phyloP scores from a whole-genome alignment of 2,329 filamentous ascomycete species.

The Aureobasidium subglaciale region DNA sequence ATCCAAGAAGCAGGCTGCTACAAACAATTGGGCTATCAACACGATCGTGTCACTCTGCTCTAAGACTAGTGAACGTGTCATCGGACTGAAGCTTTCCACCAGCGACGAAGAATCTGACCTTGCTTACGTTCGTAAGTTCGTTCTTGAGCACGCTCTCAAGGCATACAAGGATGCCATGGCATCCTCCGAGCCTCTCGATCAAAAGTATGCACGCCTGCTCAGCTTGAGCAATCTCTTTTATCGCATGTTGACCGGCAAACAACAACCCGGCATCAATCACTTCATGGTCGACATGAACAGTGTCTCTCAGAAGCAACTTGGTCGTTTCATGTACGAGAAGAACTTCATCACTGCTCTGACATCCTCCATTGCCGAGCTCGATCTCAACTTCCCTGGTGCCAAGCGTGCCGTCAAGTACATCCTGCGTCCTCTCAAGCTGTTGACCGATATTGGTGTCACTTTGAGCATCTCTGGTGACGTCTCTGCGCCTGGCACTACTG shows the following conservation, averaged over 20 bases:
- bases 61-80: slow-evolving; percentile 72
- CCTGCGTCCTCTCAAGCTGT: slow-evolving; percentile 74
- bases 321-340: slow-evolving; percentile 97
- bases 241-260: slow-evolving; percentile 77
- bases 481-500: slow-evolving; percentile 53
- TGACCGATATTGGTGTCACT: slow-evolving; percentile 80
- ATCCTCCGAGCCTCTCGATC: slow-evolving; percentile 72
- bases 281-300: slow-evolving; percentile 15
- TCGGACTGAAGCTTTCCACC: slow-evolving; percentile 39
- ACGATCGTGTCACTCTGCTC: slow-evolving; percentile 80
- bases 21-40: slow-evolving; percentile 77
- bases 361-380: slow-evolving; percentile 86
- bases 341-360: slow-evolving; percentile 86
- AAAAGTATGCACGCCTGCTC: slow-evolving; percentile 81
- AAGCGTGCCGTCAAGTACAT: slow-evolving; percentile 97
- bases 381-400: slow-evolving; percentile 86
- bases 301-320: slow-evolving; percentile 70
- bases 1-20: slow-evolving; percentile 78
- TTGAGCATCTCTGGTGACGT: slow-evolving; percentile 77
- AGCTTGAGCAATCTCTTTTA: slow-evolving; percentile 87
- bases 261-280: slow-evolving; percentile 46
- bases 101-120: slow-evolving; percentile 73
- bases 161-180: slow-evolving; percentile 82
- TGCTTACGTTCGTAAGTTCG: slow-evolving; percentile 87
- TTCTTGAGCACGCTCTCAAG: slow-evolving; percentile 85